These are phyloP conservation scores for Podaxis mareebaensis DNA, from an alignment of 768 basidiomycete genomes.

Conservation along the genomic window DNA sequence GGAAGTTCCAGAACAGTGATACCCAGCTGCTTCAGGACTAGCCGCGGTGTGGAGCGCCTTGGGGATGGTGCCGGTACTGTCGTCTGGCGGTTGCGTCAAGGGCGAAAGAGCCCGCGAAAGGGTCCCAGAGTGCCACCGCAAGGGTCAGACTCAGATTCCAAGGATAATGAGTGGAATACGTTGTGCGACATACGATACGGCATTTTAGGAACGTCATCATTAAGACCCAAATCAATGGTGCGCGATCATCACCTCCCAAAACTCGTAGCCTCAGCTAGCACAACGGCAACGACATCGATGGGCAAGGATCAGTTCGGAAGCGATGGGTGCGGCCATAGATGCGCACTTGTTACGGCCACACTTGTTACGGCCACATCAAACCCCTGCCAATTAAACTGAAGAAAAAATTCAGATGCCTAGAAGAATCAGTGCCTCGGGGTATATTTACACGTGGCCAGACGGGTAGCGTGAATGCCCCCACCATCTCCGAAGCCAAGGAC, in stretches of 20 bases:
- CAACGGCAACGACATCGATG: neutral
- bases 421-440: neutral
- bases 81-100: neutral
- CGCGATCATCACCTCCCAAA: neutral
- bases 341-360: too few relatives aligned
- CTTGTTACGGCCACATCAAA: too few relatives aligned
- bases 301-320: neutral
- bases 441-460: neutral
- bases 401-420: neutral
- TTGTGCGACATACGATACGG: neutral
- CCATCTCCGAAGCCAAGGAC: neutral
- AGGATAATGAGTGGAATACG: slow-evolving; percentile 4
- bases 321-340: neutral
- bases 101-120: neutral
- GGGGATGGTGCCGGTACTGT: neutral
- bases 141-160: neutral
- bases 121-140: neutral
- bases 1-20: slow-evolving; percentile 8
- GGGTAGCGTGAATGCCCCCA: neutral
- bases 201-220: slow-evolving; percentile 5
- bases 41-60: neutral
- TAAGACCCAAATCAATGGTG: neutral
- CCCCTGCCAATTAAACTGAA: too few relatives aligned
- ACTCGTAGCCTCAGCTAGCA: neutral
- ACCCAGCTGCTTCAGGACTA: slow-evolving; percentile 1